A percentile compares a stretch with the other conserved stretches of the same genome.
These are phyloP conservation scores for Sporothrix mexicana DNA, from an alignment of 2,329 filamentous ascomycete genomes.

Conservation along the genomic window DNA sequence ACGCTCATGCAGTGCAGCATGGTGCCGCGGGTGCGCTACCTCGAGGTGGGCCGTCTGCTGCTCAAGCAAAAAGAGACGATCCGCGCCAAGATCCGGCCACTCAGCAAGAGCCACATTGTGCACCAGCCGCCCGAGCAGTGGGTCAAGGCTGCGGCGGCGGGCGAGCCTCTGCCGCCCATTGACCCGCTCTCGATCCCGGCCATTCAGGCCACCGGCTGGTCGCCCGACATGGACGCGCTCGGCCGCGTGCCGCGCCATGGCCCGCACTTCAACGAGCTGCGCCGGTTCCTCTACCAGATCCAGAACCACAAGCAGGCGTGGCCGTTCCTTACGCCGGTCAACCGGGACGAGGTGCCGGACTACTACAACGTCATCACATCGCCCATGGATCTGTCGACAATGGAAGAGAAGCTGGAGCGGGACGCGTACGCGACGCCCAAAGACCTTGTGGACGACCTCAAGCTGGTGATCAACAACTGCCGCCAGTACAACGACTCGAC, in stretches of 20 bases:
- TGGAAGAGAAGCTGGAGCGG: constrained; percentile 93
- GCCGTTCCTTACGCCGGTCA: constrained; percentile 94
- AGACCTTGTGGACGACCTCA: constrained; percentile 88
- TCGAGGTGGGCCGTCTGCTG: constrained; percentile 90
- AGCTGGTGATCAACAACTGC: constrained; percentile 92
- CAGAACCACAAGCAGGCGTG: constrained; percentile 92
- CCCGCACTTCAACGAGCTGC: constrained; percentile 91
- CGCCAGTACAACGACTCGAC: constrained; percentile 95
- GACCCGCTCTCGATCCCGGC: constrained; percentile 86
- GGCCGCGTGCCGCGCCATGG: constrained; percentile 93
- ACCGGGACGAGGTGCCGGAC: constrained; percentile 92
- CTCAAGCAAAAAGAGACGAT: constrained; percentile 97
- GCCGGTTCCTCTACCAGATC: constrained; percentile 91
- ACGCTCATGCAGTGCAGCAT: constrained; percentile 99
- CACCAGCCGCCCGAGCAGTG: constrained; percentile 88
- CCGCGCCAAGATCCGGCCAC: constrained; percentile 90
- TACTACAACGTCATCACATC: constrained; percentile 99
- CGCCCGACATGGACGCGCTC: constrained; percentile 95
- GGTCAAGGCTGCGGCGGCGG: constrained; percentile 53
- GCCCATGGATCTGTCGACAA: constrained; percentile 96
- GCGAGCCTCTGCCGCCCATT: constrained; percentile 57
- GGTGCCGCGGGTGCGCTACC: constrained; percentile 94
- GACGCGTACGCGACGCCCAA: constrained; percentile 90
- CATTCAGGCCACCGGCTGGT: constrained; percentile 93
- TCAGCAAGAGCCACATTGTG: constrained; percentile 84